Base-by-base conservation (phyloP, 2,329 filamentous ascomycete species). In the Chrysoporthe austroafricana region DNA sequence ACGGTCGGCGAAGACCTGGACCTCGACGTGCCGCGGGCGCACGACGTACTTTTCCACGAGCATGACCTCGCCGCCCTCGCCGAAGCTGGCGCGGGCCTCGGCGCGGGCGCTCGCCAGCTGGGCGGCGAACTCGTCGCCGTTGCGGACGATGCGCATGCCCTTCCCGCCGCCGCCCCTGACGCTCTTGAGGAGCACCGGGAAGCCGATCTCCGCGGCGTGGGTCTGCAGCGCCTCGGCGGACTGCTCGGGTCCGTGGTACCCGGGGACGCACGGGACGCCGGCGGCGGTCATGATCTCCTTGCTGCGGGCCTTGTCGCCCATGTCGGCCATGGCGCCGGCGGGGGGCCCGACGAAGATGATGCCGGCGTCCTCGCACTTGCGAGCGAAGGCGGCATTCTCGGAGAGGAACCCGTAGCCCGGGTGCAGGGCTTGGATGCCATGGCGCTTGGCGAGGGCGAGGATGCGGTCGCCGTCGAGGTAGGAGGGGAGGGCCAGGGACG, bases 231-330 rank as follows among this genome's bases (percentile, higher is more conserved):
- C 79, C 66, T 81, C 78, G 59, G 86, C 83, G 61, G 91, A 88
- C 80, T 99, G 96, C 63, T 97, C 92, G 1, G 84, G 75, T 21
- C 96, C 96, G 77, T 98, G 96, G 75, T 99, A 99, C 0, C 96
- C 96, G 0, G 96, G 96, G 61, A 99, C 96, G 75, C 96, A 98
- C 4, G 94, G 94, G 3, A 99, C 96, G 9, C 94, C 93, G n/a
- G 96, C 95, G 4, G 89, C 88, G 44, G 88, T 93, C 96, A 99
- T 98, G 76, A 99, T 97, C 77, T 97, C 92, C 79, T 99, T 99
- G 63, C 92, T 96, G 69, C 91, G 86, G 66, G 91, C 94, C 82
- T 97, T 97, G 81, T 97, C 93, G 62, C 94, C 94, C 94, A 97
- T 97, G 68, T 94, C 93, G 67, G 91, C 83, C 76, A 92, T 94